phyloP scores from a whole-genome alignment of 345 rosid species.

The Capsella bursapastoris region DNA sequence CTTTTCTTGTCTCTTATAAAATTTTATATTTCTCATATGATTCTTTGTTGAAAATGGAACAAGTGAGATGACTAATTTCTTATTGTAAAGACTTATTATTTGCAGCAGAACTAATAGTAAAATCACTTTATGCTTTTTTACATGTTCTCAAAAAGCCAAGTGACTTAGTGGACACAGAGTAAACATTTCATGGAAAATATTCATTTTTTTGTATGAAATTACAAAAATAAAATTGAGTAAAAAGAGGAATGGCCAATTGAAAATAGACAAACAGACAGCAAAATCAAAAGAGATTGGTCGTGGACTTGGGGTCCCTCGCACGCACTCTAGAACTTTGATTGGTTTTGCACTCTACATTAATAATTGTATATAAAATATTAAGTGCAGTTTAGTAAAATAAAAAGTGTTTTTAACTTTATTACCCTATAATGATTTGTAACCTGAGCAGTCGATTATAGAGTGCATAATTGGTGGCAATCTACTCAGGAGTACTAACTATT shows the following conservation, averaged over 20 bases:
- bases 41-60: neutral
- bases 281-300: constrained; percentile 4
- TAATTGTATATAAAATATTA: neutral
- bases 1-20: neutral
- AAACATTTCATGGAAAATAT: constrained; percentile 25
- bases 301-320: constrained; percentile 30
- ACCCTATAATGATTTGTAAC: constrained; percentile 22
- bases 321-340: constrained; percentile 8
- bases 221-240: neutral
- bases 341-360: constrained; percentile 13
- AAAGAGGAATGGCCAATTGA: constrained; percentile 15
- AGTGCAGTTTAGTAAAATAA: neutral
- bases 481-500: neutral
- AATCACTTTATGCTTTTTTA: constrained; percentile 11
- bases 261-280: constrained; percentile 20
- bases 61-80: neutral
- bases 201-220: neutral
- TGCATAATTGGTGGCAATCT: constrained; percentile 34
- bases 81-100: neutral
- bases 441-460: constrained; percentile 10
- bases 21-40: neutral
- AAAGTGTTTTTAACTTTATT: neutral
- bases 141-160: neutral
- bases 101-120: constrained; percentile 12
- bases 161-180: constrained; percentile 19